These are phyloP conservation scores for Chaetomium tenue DNA, from an alignment of 495 filamentous ascomycete species.

Conservation along the genomic window DNA sequence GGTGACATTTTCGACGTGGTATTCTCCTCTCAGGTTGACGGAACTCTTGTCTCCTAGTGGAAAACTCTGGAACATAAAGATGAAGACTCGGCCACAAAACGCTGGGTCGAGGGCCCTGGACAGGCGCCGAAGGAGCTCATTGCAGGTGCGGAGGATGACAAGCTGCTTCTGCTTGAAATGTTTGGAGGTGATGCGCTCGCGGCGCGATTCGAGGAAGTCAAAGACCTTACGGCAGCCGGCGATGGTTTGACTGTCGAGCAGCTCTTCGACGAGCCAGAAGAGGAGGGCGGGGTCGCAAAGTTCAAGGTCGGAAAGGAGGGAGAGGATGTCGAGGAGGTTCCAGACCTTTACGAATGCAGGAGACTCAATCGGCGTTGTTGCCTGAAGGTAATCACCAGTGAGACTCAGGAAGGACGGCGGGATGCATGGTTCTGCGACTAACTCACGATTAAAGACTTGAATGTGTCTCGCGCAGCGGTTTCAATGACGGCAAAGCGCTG, in stretches of 20 bases:
- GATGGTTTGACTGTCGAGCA: slow-evolving; percentile 93
- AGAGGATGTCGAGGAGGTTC: slow-evolving; percentile 89
- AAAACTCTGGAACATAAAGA: slow-evolving; percentile 97
- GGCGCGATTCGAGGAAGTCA: slow-evolving; percentile 87
- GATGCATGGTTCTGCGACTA: not conserved
- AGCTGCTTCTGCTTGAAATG: slow-evolving; percentile 82
- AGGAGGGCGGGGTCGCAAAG: slow-evolving; percentile 81
- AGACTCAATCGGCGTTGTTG: slow-evolving; percentile 66
- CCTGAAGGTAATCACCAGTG: slow-evolving; percentile 41
- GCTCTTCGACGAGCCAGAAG: slow-evolving; percentile 89
- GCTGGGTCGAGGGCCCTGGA: slow-evolving; percentile 94
- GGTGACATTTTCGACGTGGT: slow-evolving; percentile 93
- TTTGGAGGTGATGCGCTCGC: slow-evolving; percentile 81
- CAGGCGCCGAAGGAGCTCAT: slow-evolving; percentile 85
- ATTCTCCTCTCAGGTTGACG: slow-evolving; percentile 94
- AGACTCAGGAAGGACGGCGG: not conserved
- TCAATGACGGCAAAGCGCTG: slow-evolving; percentile 67
- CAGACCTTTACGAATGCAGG: slow-evolving; percentile 77
- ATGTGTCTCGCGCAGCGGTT: slow-evolving; percentile 72
- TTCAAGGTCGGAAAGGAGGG: slow-evolving; percentile 79
- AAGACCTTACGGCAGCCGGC: slow-evolving; percentile 86
- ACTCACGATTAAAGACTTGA: slow-evolving; percentile 72
- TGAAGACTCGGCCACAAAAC: slow-evolving; percentile 94
- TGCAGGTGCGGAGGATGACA: slow-evolving; percentile 86
- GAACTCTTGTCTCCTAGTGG: slow-evolving; percentile 94